phyloP scores from a whole-genome alignment of 192 early-diverging fungal species.

The Chytriomyces sp. region DNA sequence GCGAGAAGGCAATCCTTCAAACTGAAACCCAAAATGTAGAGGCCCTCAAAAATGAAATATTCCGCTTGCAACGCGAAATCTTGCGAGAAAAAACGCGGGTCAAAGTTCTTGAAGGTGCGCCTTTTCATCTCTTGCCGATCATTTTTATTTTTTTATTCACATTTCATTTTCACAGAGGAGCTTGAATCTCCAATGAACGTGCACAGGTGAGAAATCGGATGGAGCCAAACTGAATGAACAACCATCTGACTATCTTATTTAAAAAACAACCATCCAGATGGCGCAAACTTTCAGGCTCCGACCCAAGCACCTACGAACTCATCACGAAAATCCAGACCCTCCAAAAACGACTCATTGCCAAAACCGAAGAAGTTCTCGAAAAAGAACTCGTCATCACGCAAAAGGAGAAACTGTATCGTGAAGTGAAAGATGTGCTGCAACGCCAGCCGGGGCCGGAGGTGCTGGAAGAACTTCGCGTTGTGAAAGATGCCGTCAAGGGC shows the following conservation, averaged over 20 bases:
- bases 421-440: slow-evolving; percentile 63
- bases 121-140: not conserved
- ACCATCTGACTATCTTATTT: too few species aligned
- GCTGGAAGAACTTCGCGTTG: slow-evolving; percentile 56
- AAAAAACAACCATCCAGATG: slow-evolving; percentile 35
- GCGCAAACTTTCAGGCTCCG: slow-evolving; percentile 63
- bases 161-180: slow-evolving; percentile 52
- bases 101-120: slow-evolving; percentile 63
- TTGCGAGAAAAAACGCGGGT: slow-evolving; percentile 63
- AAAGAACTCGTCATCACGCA: slow-evolving; percentile 64
- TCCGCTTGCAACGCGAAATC: slow-evolving; percentile 62
- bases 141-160: not conserved
- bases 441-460: slow-evolving; percentile 65
- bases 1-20: slow-evolving; percentile 66
- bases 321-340: slow-evolving; percentile 68
- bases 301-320: slow-evolving; percentile 65
- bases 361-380: slow-evolving; percentile 69
- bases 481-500: slow-evolving; percentile 54
- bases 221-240: too few species aligned
- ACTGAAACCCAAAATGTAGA: slow-evolving; percentile 65
- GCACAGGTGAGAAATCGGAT: slow-evolving; percentile 30
- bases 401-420: slow-evolving; percentile 64
- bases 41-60: slow-evolving; percentile 58
- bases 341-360: slow-evolving; percentile 63
- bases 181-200: slow-evolving; percentile 70